Conservation (phyloP, 2,329 filamentous ascomycete genomes). For the Alternaria sp. region DNA sequence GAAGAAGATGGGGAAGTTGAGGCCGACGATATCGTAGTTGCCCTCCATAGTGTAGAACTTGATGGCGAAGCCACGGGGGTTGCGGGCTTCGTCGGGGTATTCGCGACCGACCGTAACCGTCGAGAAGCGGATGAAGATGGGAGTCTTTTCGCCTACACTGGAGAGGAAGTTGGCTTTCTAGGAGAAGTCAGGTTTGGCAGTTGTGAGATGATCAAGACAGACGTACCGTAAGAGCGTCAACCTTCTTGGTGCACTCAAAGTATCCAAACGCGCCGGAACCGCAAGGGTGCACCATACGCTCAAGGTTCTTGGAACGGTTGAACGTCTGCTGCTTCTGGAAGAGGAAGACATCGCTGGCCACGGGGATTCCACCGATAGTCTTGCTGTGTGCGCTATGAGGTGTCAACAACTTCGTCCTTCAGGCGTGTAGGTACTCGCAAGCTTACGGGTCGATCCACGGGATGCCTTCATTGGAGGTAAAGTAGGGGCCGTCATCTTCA, state of each 20-base stretch:
- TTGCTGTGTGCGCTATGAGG: conserved; percentile 54
- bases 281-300: conserved; percentile 51
- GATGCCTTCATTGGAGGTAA: conserved; percentile 62
- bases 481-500: conserved; percentile 59
- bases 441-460: conserved; percentile 57
- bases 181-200: neutral
- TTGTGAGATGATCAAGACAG: neutral
- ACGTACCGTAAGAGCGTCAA: conserved; percentile 39
- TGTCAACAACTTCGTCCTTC: neutral
- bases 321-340: conserved; percentile 63
- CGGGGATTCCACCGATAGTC: conserved; percentile 59
- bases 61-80: conserved; percentile 58
- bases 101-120: conserved; percentile 54
- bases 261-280: conserved; percentile 55
- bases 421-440: neutral
- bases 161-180: conserved; percentile 52
- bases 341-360: conserved; percentile 59
- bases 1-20: conserved; percentile 60
- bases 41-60: conserved; percentile 59
- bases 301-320: conserved; percentile 62
- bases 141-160: conserved; percentile 51
- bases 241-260: conserved; percentile 54
- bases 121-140: conserved; percentile 54
- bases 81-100: conserved; percentile 54
- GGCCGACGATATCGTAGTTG: conserved; percentile 57